phyloP scores from a whole-genome alignment of 2,329 filamentous ascomycete genomes.

The Rhexocercosporidium sp. region DNA sequence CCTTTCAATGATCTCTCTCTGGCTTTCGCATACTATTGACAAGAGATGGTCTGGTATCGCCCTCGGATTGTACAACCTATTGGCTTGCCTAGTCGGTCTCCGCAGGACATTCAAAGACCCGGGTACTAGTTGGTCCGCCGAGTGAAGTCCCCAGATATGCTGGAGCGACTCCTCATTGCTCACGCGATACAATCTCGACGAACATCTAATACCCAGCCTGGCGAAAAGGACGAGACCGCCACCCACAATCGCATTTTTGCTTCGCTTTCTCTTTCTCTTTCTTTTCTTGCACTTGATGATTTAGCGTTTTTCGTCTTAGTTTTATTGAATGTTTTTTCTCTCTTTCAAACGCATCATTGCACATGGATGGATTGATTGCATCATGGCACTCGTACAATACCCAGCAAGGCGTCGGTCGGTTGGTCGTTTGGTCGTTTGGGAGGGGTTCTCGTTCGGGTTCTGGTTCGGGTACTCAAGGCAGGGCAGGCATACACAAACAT shows the following conservation, averaged over 20 bases:
- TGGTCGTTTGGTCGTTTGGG: not conserved
- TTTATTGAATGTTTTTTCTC: not conserved
- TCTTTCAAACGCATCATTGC: not conserved
- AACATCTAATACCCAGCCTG: too few relatives aligned
- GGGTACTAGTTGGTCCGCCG: not conserved
- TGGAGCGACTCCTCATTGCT: too few relatives aligned
- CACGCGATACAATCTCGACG: too few relatives aligned
- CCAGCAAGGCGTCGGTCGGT: conserved; percentile 9
- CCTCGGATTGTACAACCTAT: not conserved
- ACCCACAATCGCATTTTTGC: not conserved
- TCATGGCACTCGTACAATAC: conserved; percentile 13
- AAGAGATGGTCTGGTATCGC: not conserved
- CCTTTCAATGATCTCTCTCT: conserved; percentile 2
- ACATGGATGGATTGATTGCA: not conserved
- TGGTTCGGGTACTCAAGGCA: not conserved
- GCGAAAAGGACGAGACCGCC: too few relatives aligned
- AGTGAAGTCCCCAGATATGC: too few relatives aligned
- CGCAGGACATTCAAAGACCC: not conserved
- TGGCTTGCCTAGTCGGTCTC: not conserved
- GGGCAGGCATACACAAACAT: not conserved
- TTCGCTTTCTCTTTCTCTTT: not conserved
- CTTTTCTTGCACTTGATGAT: not conserved
- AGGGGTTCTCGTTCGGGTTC: not conserved
- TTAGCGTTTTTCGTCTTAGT: not conserved
- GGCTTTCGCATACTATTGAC: not conserved